Percentiles rank a stretch among this genome's conserved stretches.
Conservation (phyloP, 2,329 filamentous ascomycete genomes). For the Neospermospora avenae region DNA sequence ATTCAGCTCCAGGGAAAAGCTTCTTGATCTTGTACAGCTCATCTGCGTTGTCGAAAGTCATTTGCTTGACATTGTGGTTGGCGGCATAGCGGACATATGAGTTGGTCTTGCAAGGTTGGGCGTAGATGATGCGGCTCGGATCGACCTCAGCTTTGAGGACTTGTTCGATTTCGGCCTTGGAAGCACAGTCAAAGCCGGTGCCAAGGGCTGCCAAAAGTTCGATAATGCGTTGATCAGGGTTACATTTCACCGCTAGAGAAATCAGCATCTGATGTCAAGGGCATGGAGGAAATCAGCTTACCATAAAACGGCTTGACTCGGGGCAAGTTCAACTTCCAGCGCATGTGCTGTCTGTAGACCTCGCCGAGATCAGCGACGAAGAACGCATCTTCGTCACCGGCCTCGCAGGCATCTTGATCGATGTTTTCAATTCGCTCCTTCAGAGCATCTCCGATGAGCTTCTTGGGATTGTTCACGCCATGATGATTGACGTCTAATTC, state of each 20-base stretch:
- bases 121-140: slow-evolving; percentile 93
- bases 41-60: slow-evolving; percentile 99
- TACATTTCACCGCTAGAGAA: slow-evolving; percentile 87
- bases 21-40: slow-evolving; percentile 98
- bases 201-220: slow-evolving; percentile 84
- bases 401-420: slow-evolving; percentile 81
- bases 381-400: slow-evolving; percentile 95
- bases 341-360: slow-evolving; percentile 96
- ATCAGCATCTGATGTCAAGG: slow-evolving; percentile 15
- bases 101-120: slow-evolving; percentile 99
- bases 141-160: slow-evolving; percentile 79
- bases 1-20: slow-evolving; percentile 82
- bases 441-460: slow-evolving; percentile 82
- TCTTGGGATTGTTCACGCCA: slow-evolving; percentile 54
- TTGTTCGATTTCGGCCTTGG: slow-evolving; percentile 94
- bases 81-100: slow-evolving; percentile 93
- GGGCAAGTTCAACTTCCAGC: slow-evolving; percentile 93
- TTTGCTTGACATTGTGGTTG: slow-evolving; percentile 83
- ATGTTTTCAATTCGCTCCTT: slow-evolving; percentile 80
- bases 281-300: slow-evolving; percentile 43
- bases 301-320: slow-evolving; percentile 96
- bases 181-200: slow-evolving; percentile 96
- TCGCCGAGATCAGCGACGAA: slow-evolving; percentile 98
- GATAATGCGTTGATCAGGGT: slow-evolving; percentile 87
- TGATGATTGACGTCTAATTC: slow-evolving; percentile 22